Conservation (phyloP, 345 rosid species). For the Lumnitzera littorea region DNA sequence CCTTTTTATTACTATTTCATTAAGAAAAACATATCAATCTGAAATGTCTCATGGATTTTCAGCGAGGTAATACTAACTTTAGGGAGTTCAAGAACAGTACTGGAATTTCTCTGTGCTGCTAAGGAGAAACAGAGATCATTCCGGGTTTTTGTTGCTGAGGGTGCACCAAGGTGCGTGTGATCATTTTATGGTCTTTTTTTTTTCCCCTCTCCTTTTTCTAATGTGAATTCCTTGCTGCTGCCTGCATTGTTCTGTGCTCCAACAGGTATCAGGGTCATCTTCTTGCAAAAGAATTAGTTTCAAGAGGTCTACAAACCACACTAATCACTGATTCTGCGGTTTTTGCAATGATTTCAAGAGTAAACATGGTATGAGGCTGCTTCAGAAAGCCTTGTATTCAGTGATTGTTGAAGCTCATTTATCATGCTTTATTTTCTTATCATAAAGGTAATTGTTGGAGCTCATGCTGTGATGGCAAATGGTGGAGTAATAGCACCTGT, state of each 20-base stretch:
- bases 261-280: constrained; percentile 92
- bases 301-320: constrained; percentile 91
- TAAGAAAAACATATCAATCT: constrained; percentile 3
- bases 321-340: constrained; percentile 94
- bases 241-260: constrained; percentile 5
- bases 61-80: constrained; percentile 97
- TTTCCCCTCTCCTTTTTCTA: constrained; percentile 8
- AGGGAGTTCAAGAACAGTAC: constrained; percentile 94
- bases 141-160: constrained; percentile 93
- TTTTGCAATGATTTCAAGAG: constrained; percentile 97
- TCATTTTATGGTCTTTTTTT: constrained; percentile 1
- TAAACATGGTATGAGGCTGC: constrained; percentile 59
- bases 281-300: constrained; percentile 83
- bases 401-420: constrained; percentile 3
- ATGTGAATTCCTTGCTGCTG: background rate
- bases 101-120: constrained; percentile 94
- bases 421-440: constrained; percentile 5
- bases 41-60: constrained; percentile 21
- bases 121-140: constrained; percentile 96
- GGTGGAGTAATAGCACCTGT: constrained; percentile 98
- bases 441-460: constrained; percentile 88
- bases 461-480: constrained; percentile 98
- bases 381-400: constrained; percentile 1
- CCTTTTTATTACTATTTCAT: background rate
- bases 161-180: constrained; percentile 84